Evolutionary conservation across 257 asterid genomes (phyloP).

Genomic region (Perilla frutescens): DNA sequence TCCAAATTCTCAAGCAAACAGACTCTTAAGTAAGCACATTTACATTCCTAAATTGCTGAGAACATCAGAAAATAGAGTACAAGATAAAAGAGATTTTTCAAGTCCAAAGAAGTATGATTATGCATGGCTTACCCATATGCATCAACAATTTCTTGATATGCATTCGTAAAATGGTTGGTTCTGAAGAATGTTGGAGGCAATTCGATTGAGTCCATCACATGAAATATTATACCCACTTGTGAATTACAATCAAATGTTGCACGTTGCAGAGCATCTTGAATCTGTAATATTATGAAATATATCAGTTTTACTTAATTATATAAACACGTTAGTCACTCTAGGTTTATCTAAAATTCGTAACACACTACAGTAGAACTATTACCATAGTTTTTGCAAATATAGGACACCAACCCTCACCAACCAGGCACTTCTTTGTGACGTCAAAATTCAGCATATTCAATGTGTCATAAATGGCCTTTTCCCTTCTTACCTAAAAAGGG

Average conservation of each 20-base stretch:
- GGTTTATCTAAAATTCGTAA: constrained; percentile 26
- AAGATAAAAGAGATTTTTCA: constrained; percentile 7
- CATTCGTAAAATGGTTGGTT: constrained; percentile 72
- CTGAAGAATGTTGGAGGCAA: constrained; percentile 92
- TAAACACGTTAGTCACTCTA: constrained; percentile 27
- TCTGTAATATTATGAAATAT: constrained; percentile 51
- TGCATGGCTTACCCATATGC: constrained; percentile 83
- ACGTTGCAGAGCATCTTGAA: constrained; percentile 88
- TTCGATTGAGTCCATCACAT: constrained; percentile 77
- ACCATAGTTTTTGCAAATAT: constrained; percentile 79
- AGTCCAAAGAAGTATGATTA: constrained; percentile 27
- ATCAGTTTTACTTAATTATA: constrained; percentile 29
- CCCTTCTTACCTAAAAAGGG: constrained; percentile 79
- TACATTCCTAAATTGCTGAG: constrained; percentile 5
- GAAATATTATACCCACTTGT: constrained; percentile 90
- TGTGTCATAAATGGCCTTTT: constrained; percentile 85
- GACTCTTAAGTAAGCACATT: constrained; percentile 14
- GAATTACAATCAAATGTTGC: constrained; percentile 91
- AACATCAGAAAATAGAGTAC: not conserved
- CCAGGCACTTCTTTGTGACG: constrained; percentile 94
- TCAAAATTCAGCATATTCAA: constrained; percentile 92
- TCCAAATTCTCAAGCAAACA: constrained; percentile 1
- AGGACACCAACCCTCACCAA: constrained; percentile 99
- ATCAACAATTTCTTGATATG: constrained; percentile 94
- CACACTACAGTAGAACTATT: constrained; percentile 18